Percentiles rank a stretch among this genome's conserved stretches.
phyloP scores from a whole-genome alignment of 352 stramenopile genomes.

The Phytophthora sp. region DNA sequence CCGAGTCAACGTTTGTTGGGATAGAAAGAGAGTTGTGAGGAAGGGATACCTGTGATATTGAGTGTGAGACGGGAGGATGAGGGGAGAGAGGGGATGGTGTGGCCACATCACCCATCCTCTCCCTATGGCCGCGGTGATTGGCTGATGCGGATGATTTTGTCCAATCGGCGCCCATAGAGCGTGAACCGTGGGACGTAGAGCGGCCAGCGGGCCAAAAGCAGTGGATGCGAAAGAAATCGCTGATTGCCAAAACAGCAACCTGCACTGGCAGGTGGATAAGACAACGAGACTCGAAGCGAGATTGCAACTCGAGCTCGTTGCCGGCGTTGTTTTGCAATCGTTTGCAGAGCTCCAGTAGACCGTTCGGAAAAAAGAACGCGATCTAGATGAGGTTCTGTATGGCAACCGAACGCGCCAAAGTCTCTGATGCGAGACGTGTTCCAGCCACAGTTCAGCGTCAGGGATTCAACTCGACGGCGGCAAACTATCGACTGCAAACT shows the following conservation, averaged over 20 bases:
- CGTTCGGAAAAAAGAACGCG: too few species aligned
- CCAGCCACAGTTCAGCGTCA: conserved; percentile 9
- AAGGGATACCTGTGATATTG: not conserved
- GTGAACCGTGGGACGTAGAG: conserved; percentile 5
- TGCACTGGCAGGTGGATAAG: too few species aligned
- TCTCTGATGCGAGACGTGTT: not conserved
- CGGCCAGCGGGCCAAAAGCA: too few species aligned
- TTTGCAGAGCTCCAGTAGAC: too few species aligned
- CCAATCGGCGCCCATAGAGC: conserved; percentile 12
- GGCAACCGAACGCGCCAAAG: too few species aligned
- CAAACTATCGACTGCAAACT: too few species aligned
- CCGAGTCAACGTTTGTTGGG: too few species aligned
- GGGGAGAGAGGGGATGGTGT: not conserved
- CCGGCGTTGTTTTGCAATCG: too few species aligned
- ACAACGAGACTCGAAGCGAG: too few species aligned
- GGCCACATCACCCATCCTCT: not conserved
- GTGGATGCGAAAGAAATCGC: conserved; percentile 29
- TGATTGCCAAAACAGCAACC: not conserved
- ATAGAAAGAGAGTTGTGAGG: not conserved
- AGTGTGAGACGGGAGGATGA: not conserved
- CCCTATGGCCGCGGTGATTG: not conserved
- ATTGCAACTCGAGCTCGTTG: too few species aligned
- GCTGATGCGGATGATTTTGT: conserved; percentile 4
- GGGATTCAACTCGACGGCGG: too few species aligned
- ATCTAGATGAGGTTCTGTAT: too few species aligned